Evolutionary conservation across 345 rosid species (phyloP), one percentile per base, ranked within the genome.

Genomic region (Pugionium dolabratum): DNA sequence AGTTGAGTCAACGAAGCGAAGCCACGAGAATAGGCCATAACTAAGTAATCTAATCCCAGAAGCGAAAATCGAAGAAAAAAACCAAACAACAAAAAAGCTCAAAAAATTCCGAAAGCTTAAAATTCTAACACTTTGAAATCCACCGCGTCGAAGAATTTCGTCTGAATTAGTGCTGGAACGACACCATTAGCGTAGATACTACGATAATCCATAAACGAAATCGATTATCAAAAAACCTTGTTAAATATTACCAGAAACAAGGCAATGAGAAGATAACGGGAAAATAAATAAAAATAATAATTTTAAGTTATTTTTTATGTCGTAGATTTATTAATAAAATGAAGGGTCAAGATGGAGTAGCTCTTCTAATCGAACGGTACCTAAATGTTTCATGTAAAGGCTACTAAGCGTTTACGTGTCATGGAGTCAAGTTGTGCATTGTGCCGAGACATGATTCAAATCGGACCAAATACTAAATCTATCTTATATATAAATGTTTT

Each of bases 11-110:
- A 59, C 44, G 82, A 75, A 68, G 81, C 62, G 33, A 78, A 67
- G 3, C 76, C 59, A 64, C 49, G 67, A 62, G 80, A 55, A 47
- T 75, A 75, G 25, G 78, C 85, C 85, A 84, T 84, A 62, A 47
- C 70, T 54, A 42, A 53, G 28, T 35, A 59, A 30, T 37, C 44
- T 25, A 57, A 10, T 44, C 53, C 36, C 37, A 5, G 4, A 44
- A 6, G 6, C 6, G 3, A 7, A 5, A 50, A 29, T 51, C 26
- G 43, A 7, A 37, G 47, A 33, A 1, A 30, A 0, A 18, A 0
- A 18, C 18, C 18, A 18, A 18, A 18, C 18, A 10, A 41, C n/a
- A 7, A 43, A 9, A 63, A 63, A 9, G 5, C 26, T 56, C 8
- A 40, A 34, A 37, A 26, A 5, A 57, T 41, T 29, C 10, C 18